Base-by-base conservation (phyloP, 2,329 filamentous ascomycete species). In the Colletotrichum sidae region DNA sequence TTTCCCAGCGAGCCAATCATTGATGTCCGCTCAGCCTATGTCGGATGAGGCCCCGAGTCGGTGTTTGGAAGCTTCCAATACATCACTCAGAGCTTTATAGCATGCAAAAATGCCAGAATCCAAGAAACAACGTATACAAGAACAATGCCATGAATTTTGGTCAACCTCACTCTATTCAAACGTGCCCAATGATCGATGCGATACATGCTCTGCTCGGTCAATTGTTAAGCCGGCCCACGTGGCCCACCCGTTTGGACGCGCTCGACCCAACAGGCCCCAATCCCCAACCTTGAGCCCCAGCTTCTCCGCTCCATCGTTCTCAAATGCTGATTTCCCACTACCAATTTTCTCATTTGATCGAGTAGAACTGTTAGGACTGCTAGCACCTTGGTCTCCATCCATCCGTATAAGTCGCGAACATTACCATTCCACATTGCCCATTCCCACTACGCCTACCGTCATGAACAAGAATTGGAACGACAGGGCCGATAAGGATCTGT, bases 381-480 rank as follows among this genome's bases (percentile, higher is more conserved):
- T 72, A 75, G 72, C 74, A 65, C 35, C 45, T 60, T 53, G 49
- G 50, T 51, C 37, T 59, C 63, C 47, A 60, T 53, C 13, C 51
- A 38, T n/a, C 25, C 17, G 55, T 58, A 50, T 38, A 63, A 64
- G 64, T 67, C 54, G 34, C 60, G 9, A 41, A 13, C 39, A 57
- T 55, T 50, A 60, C 50, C 59, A 55, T 68, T 64, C 45, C 58
- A 45, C 46, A 55, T 67, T 47, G 34, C 69, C 55, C 57, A 65
- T 41, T 45, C 42, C 37, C 44, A 45, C 38, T 45, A 8, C 55
- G 68, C 64, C 67, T 69, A 68, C 68, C 70, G 81, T 77, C 72
- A 87, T 86, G 77, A 86, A 80, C 75, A 88, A 87, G 77, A 86
- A 86, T 73, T 88, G 85, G 86, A 86, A 83, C 71, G 86, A 88